Percentiles rank a stretch among this genome's conserved stretches.
Evolutionary conservation across 202 grass and related monocot genomes (phyloP).

Genomic region (Sporobolus alterniflorus): DNA sequence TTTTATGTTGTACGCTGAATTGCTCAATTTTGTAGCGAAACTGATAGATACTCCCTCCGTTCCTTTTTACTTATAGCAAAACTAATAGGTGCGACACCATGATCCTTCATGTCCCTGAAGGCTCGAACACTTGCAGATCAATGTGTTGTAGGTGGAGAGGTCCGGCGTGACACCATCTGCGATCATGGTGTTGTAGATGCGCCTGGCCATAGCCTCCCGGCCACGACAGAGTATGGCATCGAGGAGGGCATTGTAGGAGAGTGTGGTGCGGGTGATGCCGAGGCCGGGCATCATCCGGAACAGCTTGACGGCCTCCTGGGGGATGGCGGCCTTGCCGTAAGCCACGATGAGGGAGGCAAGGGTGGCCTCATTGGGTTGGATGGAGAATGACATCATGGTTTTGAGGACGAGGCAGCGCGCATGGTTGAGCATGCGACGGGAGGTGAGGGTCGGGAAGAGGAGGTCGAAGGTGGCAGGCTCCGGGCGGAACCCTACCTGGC

Average conservation of each 20-base stretch:
- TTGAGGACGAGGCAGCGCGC: slow-evolving; percentile 92
- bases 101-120: slow-evolving; percentile 75
- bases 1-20: no score
- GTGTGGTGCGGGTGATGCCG: slow-evolving; percentile 58
- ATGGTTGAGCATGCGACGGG: slow-evolving; percentile 87
- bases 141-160: slow-evolving; percentile 78
- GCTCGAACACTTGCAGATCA: slow-evolving; percentile 75
- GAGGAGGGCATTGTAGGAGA: slow-evolving; percentile 81
- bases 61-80: no score
- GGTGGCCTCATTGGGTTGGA: slow-evolving; percentile 64
- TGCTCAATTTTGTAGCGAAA: no score
- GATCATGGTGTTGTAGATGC: slow-evolving; percentile 87
- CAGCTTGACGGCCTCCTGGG: slow-evolving; percentile 84
- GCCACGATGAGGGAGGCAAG: slow-evolving; percentile 66
- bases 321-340: slow-evolving; percentile 67
- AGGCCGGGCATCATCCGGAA: slow-evolving; percentile 88
- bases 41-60: no score
- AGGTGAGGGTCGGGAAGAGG: slow-evolving; percentile 64
- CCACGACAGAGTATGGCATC: slow-evolving; percentile 84
- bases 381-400: slow-evolving; percentile 66
- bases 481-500: slow-evolving; percentile 75
- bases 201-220: slow-evolving; percentile 76
- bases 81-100: slow-evolving; percentile 55
- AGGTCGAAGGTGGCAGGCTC: slow-evolving; percentile 60
- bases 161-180: slow-evolving; percentile 48